These are phyloP conservation scores for Ganoderma leucocontextum DNA, from an alignment of 1,284 basidiomycete species.

Conservation along the genomic window DNA sequence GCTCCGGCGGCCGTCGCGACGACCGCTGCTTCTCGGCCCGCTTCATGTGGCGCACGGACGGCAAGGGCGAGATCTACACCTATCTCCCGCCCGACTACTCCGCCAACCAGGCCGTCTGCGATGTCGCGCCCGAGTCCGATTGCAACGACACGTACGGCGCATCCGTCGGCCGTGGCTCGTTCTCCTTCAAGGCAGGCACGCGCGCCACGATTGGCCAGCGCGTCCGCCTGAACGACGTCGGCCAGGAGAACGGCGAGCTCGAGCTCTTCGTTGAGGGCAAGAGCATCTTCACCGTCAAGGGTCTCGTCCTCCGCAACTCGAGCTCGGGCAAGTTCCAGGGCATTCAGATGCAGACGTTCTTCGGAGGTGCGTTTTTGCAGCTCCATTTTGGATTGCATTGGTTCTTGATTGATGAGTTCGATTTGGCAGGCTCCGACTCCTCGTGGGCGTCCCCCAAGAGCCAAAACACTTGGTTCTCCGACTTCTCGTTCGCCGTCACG, in stretches of 20 bases:
- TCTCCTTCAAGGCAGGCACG: conserved; percentile 62
- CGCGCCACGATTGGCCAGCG: conserved; percentile 72
- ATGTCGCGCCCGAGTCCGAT: conserved; percentile 56
- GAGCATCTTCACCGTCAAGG: conserved; percentile 60
- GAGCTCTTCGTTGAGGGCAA: conserved; percentile 67
- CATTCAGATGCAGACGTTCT: conserved; percentile 75
- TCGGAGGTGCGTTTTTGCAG: conserved; percentile 54
- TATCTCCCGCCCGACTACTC: conserved; percentile 67
- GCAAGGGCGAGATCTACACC: conserved; percentile 65
- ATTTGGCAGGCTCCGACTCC: conserved; percentile 50
- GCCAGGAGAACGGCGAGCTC: conserved; percentile 62
- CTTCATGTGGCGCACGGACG: conserved; percentile 63
- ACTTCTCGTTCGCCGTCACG: conserved; percentile 69
- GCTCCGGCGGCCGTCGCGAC: conserved; percentile 62
- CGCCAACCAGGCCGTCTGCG: conserved; percentile 62
- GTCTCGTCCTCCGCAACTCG: conserved; percentile 57
- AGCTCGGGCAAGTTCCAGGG: conserved; percentile 59
- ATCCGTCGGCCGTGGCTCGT: conserved; percentile 79
- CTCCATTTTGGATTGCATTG: neutral
- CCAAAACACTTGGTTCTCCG: conserved; percentile 68
- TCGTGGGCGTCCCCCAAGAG: conserved; percentile 63
- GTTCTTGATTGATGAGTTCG: conserved; percentile 12
- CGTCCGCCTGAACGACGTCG: conserved; percentile 70
- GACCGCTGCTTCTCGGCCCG: conserved; percentile 60
- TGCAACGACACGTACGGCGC: conserved; percentile 73